Percentiles rank a stretch among this genome's conserved stretches.
Conservation (phyloP, 495 filamentous ascomycete genomes). For the Penicillium pancosmium region DNA sequence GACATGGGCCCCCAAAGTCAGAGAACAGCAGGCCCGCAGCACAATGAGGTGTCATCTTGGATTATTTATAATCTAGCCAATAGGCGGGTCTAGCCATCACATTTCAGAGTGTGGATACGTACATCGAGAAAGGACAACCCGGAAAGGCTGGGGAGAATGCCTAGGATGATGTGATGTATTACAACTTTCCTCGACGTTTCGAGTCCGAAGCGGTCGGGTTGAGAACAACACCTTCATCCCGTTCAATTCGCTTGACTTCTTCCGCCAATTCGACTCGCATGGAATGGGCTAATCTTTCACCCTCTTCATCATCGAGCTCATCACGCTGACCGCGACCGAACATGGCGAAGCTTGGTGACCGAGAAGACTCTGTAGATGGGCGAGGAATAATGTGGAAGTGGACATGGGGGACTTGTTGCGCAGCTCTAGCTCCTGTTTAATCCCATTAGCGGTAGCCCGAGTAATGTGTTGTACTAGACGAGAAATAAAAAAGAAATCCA, state of each 20-base stretch:
- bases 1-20: slow-evolving; percentile 1
- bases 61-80: neutral
- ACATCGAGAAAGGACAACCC: neutral
- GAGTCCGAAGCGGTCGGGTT: slow-evolving; percentile 19
- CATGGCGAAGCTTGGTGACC: slow-evolving; percentile 67
- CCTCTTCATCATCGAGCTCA: slow-evolving; percentile 88
- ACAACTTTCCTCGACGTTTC: slow-evolving; percentile 29
- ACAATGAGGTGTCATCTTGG: slow-evolving; percentile 2
- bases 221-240: slow-evolving; percentile 48
- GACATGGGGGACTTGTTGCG: slow-evolving; percentile 87
- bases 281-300: slow-evolving; percentile 58
- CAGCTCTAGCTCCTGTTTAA: slow-evolving; percentile 67
- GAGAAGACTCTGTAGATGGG: slow-evolving; percentile 36
- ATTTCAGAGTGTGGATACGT: neutral
- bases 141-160: neutral
- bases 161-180: slow-evolving; percentile 3
- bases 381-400: slow-evolving; percentile 93
- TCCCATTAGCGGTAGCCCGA: slow-evolving; percentile 4
- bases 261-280: slow-evolving; percentile 63
- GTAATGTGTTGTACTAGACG: neutral
- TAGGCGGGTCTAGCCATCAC: neutral
- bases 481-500: no score
- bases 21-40: slow-evolving; percentile 7
- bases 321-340: slow-evolving; percentile 82
- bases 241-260: slow-evolving; percentile 52